Evolutionary conservation across 345 rosid species (phyloP).

Genomic region (Moringa oleifera): DNA sequence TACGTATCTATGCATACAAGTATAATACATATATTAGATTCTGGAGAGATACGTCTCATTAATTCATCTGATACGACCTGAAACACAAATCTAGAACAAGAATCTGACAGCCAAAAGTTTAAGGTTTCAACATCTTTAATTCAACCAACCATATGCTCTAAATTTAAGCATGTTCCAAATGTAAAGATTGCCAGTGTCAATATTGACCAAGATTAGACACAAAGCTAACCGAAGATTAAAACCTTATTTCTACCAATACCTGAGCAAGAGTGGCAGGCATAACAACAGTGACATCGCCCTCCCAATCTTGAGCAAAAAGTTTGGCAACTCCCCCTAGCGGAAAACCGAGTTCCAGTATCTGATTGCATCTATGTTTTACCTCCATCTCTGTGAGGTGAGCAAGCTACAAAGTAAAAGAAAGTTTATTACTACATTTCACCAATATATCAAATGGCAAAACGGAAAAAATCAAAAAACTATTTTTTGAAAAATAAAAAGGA

Average conservation of each 20-base stretch:
- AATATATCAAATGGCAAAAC: too few species aligned
- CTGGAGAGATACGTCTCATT: background rate
- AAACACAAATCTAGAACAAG: background rate
- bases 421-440: background rate
- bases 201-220: background rate
- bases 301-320: constrained; percentile 99
- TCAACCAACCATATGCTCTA: background rate
- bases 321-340: constrained; percentile 88
- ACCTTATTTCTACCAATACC: constrained; percentile 36
- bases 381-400: constrained; percentile 96
- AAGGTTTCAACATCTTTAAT: background rate
- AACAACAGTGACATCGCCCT: constrained; percentile 96
- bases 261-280: constrained; percentile 97
- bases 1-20: background rate
- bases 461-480: too few species aligned
- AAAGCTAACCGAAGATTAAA: background rate
- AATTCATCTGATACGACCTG: background rate
- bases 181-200: background rate
- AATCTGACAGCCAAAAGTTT: background rate
- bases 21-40: background rate
- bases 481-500: too few species aligned
- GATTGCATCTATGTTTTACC: constrained; percentile 92
- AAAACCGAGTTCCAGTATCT: constrained; percentile 84
- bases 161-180: background rate
- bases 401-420: constrained; percentile 37